A percentile compares a stretch with the other conserved stretches of the same genome.
phyloP scores from a whole-genome alignment of 805 yeast genomes.

The Ogataea degrootiae region DNA sequence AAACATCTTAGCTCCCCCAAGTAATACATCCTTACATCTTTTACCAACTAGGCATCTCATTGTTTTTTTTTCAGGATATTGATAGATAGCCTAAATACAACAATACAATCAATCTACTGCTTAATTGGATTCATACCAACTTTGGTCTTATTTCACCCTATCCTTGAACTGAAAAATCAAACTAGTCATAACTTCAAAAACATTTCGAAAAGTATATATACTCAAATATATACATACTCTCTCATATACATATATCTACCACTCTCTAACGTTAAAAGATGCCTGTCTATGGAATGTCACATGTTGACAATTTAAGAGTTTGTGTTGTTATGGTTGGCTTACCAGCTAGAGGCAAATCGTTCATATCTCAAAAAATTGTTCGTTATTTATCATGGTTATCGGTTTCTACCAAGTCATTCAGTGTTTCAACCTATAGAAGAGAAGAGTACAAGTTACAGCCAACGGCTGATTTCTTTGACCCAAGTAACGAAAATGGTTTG shows the following conservation, averaged over 20 bases:
- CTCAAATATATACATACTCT: neutral
- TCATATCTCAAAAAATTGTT: conserved; percentile 91
- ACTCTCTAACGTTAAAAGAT: conserved; percentile 21
- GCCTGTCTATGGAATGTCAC: conserved; percentile 56
- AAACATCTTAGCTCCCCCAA: too few species aligned
- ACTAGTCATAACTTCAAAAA: too few species aligned
- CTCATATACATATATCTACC: neutral
- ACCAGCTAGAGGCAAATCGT: conserved; percentile 90
- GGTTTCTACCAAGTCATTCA: conserved; percentile 79
- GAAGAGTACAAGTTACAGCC: conserved; percentile 51
- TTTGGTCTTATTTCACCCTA: too few species aligned
- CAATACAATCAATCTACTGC: too few species aligned
- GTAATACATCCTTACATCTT: too few species aligned
- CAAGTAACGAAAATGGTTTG: conserved; percentile 59
- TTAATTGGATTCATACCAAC: too few species aligned
- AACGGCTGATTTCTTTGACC: conserved; percentile 74
- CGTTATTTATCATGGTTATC: conserved; percentile 91
- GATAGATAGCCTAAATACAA: too few species aligned
- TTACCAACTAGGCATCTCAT: too few species aligned
- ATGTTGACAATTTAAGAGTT: conserved; percentile 66
- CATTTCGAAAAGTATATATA: too few species aligned
- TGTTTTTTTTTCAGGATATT: too few species aligned
- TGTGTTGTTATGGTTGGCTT: conserved; percentile 88
- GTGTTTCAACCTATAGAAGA: conserved; percentile 83
- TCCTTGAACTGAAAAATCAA: too few species aligned